Percentiles rank a stretch among this genome's conserved stretches.
phyloP scores from a whole-genome alignment of 164 flowering plant genomes.

The Magnolia officinalis region DNA sequence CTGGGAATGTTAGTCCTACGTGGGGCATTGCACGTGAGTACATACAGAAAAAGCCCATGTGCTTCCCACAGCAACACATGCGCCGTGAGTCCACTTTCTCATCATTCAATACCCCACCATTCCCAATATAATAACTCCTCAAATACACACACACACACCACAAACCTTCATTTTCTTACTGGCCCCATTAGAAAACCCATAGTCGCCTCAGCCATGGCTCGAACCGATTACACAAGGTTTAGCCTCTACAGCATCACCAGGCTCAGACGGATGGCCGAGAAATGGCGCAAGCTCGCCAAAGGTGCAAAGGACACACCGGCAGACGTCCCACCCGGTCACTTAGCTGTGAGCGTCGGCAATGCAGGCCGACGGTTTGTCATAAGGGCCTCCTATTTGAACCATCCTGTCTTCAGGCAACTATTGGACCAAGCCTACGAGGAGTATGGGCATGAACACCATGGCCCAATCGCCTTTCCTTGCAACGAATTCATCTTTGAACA shows the following conservation, averaged over 20 bases:
- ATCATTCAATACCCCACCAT: neutral
- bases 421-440: conserved; percentile 57
- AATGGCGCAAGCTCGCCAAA: conserved; percentile 36
- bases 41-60: neutral
- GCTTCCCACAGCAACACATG: neutral
- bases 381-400: conserved; percentile 57
- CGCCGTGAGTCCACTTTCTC: neutral
- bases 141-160: no score
- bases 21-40: neutral
- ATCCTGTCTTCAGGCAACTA: conserved; percentile 54
- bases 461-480: conserved; percentile 66
- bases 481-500: conserved; percentile 64
- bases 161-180: no score
- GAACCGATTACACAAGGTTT: conserved; percentile 2
- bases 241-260: conserved; percentile 37
- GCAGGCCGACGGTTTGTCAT: conserved; percentile 44
- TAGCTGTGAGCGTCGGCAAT: conserved; percentile 60
- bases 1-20: neutral
- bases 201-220: neutral
- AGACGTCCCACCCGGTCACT: conserved; percentile 72
- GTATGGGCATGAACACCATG: conserved; percentile 49
- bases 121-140: neutral
- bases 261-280: conserved; percentile 30
- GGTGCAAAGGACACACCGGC: conserved; percentile 24
- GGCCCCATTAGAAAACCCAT: no score